Conservation (phyloP, 2,329 filamentous ascomycete species). For the Fusarium albidum region DNA sequence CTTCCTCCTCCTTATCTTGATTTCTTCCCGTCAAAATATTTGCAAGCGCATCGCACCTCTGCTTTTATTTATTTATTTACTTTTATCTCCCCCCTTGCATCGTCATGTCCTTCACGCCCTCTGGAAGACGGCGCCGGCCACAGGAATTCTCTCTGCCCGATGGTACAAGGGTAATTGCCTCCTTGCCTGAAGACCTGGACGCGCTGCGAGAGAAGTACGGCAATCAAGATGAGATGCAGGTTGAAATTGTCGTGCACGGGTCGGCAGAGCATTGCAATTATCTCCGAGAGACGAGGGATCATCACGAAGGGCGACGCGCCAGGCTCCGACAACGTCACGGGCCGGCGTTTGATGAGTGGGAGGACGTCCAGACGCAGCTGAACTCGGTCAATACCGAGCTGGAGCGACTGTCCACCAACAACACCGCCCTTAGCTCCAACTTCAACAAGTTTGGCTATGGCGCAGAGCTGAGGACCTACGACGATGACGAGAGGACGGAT, state of each 20-base stretch:
- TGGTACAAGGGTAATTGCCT: slow-evolving; percentile 65
- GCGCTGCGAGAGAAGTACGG: slow-evolving; percentile 54
- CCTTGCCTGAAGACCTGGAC: slow-evolving; percentile 63
- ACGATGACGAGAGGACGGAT: slow-evolving; percentile 37
- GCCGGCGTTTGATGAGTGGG: slow-evolving; percentile 63
- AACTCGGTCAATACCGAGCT: slow-evolving; percentile 61
- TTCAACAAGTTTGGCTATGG: slow-evolving; percentile 71
- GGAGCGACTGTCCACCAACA: slow-evolving; percentile 61
- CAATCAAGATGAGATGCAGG: slow-evolving; percentile 45
- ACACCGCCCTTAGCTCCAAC: slow-evolving; percentile 65
- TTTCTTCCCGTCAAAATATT: not conserved
- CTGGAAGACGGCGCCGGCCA: slow-evolving; percentile 47
- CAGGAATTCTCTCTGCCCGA: slow-evolving; percentile 63
- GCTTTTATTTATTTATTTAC: not conserved
- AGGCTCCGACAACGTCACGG: slow-evolving; percentile 58
- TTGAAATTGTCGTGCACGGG: slow-evolving; percentile 67
- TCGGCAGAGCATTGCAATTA: slow-evolving; percentile 56
- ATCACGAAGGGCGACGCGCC: slow-evolving; percentile 59
- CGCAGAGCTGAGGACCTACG: slow-evolving; percentile 62
- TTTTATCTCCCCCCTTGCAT: too few species aligned
- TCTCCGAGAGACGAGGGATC: slow-evolving; percentile 58
- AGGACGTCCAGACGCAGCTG: slow-evolving; percentile 61
- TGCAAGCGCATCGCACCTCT: slow-evolving; percentile 1
- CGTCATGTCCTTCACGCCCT: slow-evolving; percentile 34
- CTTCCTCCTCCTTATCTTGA: not conserved